These are phyloP conservation scores for Actinomucor elegans DNA, from an alignment of 371 early-diverging fungal genomes.

Conservation along the genomic window DNA sequence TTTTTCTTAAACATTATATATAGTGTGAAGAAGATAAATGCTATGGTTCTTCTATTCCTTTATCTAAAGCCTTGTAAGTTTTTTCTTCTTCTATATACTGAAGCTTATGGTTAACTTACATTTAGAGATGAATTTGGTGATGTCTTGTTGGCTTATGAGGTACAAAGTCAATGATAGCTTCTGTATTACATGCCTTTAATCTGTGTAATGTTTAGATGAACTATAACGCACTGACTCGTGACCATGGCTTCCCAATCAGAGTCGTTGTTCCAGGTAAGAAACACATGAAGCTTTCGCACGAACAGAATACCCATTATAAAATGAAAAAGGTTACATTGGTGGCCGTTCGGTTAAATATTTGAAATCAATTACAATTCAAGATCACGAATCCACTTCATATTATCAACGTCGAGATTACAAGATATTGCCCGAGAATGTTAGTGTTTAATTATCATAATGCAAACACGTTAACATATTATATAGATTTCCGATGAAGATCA, in stretches of 20 bases:
- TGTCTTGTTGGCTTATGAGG: conserved; percentile 78
- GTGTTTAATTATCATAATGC: background rate
- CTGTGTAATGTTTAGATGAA: conserved; percentile 69
- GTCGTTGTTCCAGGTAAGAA: conserved; percentile 77
- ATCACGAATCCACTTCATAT: conserved; percentile 69
- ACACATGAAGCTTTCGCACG: too few relatives aligned
- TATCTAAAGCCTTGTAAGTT: conserved; percentile 71
- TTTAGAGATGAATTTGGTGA: conserved; percentile 74
- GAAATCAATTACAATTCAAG: conserved; percentile 59
- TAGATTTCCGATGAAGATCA: conserved; percentile 41
- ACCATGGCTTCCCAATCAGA: conserved; percentile 83
- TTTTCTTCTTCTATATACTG: too few relatives aligned
- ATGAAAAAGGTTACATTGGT: conserved; percentile 76
- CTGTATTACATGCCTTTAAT: background rate
- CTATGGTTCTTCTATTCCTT: conserved; percentile 84
- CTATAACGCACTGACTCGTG: conserved; percentile 67
- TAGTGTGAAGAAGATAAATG: conserved; percentile 63
- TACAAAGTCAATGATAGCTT: conserved; percentile 1
- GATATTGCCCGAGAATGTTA: conserved; percentile 72
- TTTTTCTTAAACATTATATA: background rate
- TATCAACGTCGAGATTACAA: conserved; percentile 87
- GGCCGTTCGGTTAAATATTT: conserved; percentile 87
- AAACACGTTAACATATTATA: background rate
- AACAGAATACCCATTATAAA: too few relatives aligned
- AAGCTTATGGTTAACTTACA: too few relatives aligned